These are phyloP conservation scores for Aspergillus alliaceus DNA, from an alignment of 2,329 filamentous ascomycete genomes.

Conservation along the genomic window DNA sequence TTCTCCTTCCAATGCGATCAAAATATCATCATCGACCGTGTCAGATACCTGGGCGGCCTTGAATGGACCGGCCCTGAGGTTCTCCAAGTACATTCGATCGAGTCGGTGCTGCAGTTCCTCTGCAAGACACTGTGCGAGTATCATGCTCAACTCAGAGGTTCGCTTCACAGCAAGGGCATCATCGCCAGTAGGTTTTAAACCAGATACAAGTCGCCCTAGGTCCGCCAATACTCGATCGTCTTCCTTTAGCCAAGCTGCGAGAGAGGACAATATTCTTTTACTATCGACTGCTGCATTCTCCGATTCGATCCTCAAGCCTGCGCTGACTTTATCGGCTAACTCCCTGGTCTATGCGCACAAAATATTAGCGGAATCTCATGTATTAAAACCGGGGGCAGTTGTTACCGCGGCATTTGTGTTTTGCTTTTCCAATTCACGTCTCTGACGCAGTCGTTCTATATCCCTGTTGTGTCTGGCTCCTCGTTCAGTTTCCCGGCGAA, in stretches of 20 bases:
- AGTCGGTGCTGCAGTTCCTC: constrained; percentile 41
- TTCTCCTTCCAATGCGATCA: constrained; percentile 35
- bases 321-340: constrained; percentile 33
- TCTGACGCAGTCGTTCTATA: constrained; percentile 32
- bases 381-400: background rate
- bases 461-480: constrained; percentile 26
- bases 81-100: constrained; percentile 42
- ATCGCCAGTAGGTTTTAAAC: constrained; percentile 28
- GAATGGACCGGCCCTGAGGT: constrained; percentile 12
- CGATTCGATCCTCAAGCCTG: constrained; percentile 28
- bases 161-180: constrained; percentile 30
- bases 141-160: constrained; percentile 26
- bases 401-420: constrained; percentile 33
- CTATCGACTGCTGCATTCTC: constrained; percentile 33
- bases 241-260: constrained; percentile 36
- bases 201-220: constrained; percentile 30
- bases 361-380: constrained; percentile 12
- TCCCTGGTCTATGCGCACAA: constrained; percentile 33
- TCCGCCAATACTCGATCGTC: constrained; percentile 35
- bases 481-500: constrained; percentile 22
- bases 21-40: constrained; percentile 14
- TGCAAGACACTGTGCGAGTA: constrained; percentile 33
- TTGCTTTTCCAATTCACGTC: constrained; percentile 37
- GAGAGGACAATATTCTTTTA: constrained; percentile 32
- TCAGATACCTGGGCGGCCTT: background rate